Evolutionary conservation across 306 rosid genomes (phyloP).

Genomic region (Albizia julibrissin): DNA sequence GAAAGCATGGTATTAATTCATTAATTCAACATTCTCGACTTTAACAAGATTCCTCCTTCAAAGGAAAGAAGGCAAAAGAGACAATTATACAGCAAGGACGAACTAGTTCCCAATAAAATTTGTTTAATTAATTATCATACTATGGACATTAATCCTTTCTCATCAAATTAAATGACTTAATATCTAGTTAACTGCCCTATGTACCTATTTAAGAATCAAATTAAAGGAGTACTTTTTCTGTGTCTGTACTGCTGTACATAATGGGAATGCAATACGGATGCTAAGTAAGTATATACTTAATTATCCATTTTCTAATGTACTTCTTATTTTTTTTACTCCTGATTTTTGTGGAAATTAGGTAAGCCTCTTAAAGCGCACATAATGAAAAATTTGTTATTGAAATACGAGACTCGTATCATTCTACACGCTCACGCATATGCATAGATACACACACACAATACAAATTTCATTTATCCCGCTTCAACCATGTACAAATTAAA

Average conservation of each 20-base stretch:
- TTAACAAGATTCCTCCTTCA: not conserved
- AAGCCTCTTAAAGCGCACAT: not conserved
- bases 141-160: not conserved
- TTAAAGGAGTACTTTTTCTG: not conserved
- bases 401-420: not conserved
- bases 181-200: not conserved
- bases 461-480: not conserved
- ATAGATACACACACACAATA: no score
- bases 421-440: no score
- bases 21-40: not conserved
- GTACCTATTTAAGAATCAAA: not conserved
- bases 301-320: not conserved
- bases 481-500: no score
- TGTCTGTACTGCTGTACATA: not conserved
- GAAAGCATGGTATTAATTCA: not conserved
- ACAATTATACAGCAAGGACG: not conserved
- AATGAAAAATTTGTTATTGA: no score
- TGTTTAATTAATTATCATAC: not conserved
- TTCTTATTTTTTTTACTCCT: not conserved
- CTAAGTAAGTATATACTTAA: not conserved
- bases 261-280: not conserved
- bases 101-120: not conserved
- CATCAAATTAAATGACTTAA: not conserved
- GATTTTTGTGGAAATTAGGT: not conserved
- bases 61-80: slow-evolving; percentile 3